Base-by-base conservation (phyloP, 305 asterid species). In the Fraxinus platypoda region DNA sequence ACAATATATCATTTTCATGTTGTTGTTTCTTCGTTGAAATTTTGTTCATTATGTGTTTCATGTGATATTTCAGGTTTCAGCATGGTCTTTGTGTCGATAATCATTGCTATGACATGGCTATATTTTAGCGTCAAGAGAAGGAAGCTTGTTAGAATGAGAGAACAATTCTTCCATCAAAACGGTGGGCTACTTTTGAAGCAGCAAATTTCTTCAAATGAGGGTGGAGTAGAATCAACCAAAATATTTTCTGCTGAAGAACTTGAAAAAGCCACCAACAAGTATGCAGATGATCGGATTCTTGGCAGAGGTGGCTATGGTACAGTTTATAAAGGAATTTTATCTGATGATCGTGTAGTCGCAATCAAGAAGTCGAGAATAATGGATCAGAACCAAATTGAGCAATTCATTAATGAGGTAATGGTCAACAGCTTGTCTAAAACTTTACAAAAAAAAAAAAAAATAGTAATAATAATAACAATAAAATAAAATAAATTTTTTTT, bases 261-360 rank as follows among this genome's bases (percentile, higher is more conserved):
- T 4, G 49, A 83, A 37, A 90, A 72, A 31, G 93, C 96, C 70
- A 86, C 93, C 30, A 87, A 90, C 68, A 84, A 85, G 2, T 92
- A 88, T 8, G 88, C 91, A 2, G 90, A 84, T 4, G 91, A 91
- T 35, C 54, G 87, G 2, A 85, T 89, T 25, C 90, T 92, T 5
- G 94, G 93, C 17, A 59, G 74, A 28, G 94, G 96, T 0, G 96
- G 96, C 1, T 86, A 87, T 30, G 94, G 97, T 7, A 85, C 88
- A 0, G 94, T 92, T 0, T 92, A 91, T 83, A 88, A 86, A 86
- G 93, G 96, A 2, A 86, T 91, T 33, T 77, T 91, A 0, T 80
- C n/a, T 0, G 89, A 92, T 78, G 82, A 88, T 13, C 81, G 52
- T 4, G 11, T 91, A 0, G 88, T 92, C 6, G 97, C 97, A 0